Evolutionary conservation across 169 alveolate genomes (phyloP).

Genomic region (Eimeria tenella): DNA sequence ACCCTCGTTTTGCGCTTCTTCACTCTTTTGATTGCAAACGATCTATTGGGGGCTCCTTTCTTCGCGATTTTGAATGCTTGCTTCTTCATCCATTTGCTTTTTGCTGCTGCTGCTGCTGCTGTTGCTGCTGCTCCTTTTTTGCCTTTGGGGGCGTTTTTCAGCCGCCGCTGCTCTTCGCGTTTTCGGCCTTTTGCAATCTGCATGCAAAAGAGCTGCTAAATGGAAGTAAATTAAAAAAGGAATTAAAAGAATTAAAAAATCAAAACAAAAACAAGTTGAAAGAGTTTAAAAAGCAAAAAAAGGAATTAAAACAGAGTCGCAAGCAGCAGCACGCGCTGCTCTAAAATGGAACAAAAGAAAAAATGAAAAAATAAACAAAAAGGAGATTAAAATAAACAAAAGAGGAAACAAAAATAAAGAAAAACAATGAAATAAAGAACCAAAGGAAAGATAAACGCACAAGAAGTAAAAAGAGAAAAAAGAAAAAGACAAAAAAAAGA

Average conservation of each 20-base stretch:
- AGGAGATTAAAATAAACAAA: too few relatives aligned
- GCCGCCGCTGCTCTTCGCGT: conserved; percentile 50
- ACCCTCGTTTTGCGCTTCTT: neutral
- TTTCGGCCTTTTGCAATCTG: conserved; percentile 54
- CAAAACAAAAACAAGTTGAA: neutral
- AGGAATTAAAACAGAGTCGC: too few relatives aligned
- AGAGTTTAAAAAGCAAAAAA: neutral
- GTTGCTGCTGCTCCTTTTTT: neutral
- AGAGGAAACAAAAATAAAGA: too few relatives aligned
- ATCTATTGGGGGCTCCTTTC: conserved; percentile 47
- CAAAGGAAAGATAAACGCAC: too few relatives aligned
- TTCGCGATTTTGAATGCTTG: conserved; percentile 31
- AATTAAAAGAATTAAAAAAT: neutral
- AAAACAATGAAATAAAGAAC: too few relatives aligned
- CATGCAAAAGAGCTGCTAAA: neutral
- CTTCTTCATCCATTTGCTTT: conserved; percentile 60
- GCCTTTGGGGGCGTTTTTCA: conserved; percentile 23
- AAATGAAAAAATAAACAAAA: too few relatives aligned
- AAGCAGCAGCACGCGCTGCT: too few relatives aligned
- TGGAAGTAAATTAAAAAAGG: neutral
- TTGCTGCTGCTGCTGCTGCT: conserved; percentile 41
- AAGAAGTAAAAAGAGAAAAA: too few relatives aligned
- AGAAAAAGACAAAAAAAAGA: neutral
- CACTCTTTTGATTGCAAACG: neutral
- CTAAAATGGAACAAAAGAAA: too few relatives aligned